phyloP scores from a whole-genome alignment of 2,329 filamentous ascomycete species.

The Colletotrichum endophyticum region DNA sequence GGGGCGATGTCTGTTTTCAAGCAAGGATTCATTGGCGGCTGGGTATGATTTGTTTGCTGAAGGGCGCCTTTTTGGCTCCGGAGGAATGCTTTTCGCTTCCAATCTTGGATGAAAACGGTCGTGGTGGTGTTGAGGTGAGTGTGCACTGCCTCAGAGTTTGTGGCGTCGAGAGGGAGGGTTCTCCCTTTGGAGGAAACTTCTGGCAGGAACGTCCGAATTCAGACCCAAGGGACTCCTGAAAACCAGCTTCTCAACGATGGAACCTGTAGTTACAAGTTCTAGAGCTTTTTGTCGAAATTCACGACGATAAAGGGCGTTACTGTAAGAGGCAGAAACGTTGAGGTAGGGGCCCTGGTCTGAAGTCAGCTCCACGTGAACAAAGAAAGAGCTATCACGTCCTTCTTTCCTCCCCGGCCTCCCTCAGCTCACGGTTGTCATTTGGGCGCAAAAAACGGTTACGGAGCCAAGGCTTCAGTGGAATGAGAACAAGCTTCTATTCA shows the following conservation, averaged over 20 bases:
- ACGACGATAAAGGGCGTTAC: neutral
- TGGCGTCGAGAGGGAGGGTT: neutral
- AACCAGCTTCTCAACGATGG: neutral
- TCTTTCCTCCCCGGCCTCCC: neutral
- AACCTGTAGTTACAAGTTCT: neutral
- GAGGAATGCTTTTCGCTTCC: neutral
- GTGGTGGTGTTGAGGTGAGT: neutral
- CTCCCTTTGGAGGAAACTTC: neutral
- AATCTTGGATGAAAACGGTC: neutral
- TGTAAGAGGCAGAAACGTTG: neutral
- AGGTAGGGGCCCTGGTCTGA: neutral
- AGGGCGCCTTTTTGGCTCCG: neutral
- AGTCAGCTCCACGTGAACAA: neutral
- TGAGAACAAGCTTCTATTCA: neutral
- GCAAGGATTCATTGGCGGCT: slow-evolving; percentile 12
- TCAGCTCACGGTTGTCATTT: neutral
- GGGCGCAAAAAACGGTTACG: neutral
- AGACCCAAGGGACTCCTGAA: neutral
- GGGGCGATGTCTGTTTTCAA: slow-evolving; percentile 16
- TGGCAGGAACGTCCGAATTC: neutral
- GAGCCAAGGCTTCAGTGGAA: neutral
- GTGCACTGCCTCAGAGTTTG: neutral
- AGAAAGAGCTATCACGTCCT: neutral
- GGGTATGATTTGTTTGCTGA: neutral
- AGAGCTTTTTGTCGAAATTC: neutral